phyloP scores from a whole-genome alignment of 1,139 yeast genomes.

The Geotrichum bryndzae region DNA sequence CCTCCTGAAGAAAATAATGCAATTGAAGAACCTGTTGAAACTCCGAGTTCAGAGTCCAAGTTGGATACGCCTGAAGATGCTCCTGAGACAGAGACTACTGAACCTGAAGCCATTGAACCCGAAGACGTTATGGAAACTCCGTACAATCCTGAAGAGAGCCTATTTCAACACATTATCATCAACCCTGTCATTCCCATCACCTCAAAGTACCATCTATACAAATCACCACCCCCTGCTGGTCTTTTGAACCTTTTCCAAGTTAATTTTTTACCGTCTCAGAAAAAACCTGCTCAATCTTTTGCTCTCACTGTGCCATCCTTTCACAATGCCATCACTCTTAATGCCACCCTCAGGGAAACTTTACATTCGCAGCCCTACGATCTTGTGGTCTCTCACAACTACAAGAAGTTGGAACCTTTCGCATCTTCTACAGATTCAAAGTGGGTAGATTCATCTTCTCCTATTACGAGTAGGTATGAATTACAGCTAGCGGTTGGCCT shows the following conservation, averaged over 20 bases:
- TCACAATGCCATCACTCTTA: constrained; percentile 30
- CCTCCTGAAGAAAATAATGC: constrained; percentile 10
- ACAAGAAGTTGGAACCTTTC: constrained; percentile 24
- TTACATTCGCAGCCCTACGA: constrained; percentile 26
- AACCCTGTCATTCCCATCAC: constrained; percentile 28
- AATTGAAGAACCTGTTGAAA: background rate
- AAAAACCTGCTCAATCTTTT: constrained; percentile 28
- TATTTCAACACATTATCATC: constrained; percentile 19
- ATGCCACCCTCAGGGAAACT: constrained; percentile 28
- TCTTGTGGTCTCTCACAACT: constrained; percentile 25
- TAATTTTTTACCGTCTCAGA: constrained; percentile 21
- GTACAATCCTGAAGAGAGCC: background rate
- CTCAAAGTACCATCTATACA: constrained; percentile 24
- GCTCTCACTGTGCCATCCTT: constrained; percentile 31
- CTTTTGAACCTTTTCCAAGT: constrained; percentile 31
- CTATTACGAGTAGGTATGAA: constrained; percentile 27
- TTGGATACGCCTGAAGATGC: constrained; percentile 9
- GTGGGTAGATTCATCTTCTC: constrained; percentile 27
- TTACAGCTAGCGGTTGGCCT: constrained; percentile 28
- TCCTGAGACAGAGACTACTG: constrained; percentile 15
- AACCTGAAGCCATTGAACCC: constrained; percentile 9
- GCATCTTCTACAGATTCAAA: constrained; percentile 25
- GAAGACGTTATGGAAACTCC: constrained; percentile 30
- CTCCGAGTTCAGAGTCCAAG: background rate
- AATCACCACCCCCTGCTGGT: constrained; percentile 25